These are phyloP conservation scores for Pterocarpus santalinus DNA, from an alignment of 306 rosid genomes.

Conservation along the genomic window DNA sequence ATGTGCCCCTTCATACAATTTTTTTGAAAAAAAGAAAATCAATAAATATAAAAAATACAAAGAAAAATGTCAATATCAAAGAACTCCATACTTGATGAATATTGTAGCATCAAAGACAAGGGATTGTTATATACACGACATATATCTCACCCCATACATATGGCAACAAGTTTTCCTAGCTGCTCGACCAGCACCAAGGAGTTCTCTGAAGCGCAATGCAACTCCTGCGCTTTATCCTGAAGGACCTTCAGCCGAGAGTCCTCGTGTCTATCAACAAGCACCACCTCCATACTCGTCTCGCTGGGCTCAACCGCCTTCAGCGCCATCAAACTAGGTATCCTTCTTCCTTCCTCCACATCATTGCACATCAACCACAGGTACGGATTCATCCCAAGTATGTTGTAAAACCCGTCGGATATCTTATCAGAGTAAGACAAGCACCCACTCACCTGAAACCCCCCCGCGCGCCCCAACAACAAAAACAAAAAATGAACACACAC, in stretches of 20 bases:
- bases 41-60: neutral
- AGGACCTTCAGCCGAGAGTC: conserved; percentile 88
- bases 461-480: neutral
- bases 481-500: neutral
- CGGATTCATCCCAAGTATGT: conserved; percentile 96
- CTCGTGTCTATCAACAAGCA: conserved; percentile 73
- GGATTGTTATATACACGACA: neutral
- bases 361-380: conserved; percentile 96
- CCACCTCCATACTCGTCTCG: conserved; percentile 88
- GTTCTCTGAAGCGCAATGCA: conserved; percentile 77
- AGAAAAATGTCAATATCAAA: neutral
- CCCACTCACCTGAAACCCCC: conserved; percentile 79
- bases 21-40: no score
- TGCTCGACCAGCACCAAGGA: conserved; percentile 78
- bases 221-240: conserved; percentile 85
- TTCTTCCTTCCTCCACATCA: conserved; percentile 70
- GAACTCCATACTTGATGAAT: neutral
- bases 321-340: conserved; percentile 71
- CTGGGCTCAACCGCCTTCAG: conserved; percentile 72
- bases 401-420: conserved; percentile 94
- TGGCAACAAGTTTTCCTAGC: conserved; percentile 92
- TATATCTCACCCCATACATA: conserved; percentile 84
- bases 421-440: conserved; percentile 91
- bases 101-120: neutral
- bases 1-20: conserved; percentile 69